Percentiles rank a stretch among this genome's conserved stretches.
Evolutionary conservation across 225 moss, liverwort and hornwort species (phyloP).

Genomic region (Lunularia cruciata): DNA sequence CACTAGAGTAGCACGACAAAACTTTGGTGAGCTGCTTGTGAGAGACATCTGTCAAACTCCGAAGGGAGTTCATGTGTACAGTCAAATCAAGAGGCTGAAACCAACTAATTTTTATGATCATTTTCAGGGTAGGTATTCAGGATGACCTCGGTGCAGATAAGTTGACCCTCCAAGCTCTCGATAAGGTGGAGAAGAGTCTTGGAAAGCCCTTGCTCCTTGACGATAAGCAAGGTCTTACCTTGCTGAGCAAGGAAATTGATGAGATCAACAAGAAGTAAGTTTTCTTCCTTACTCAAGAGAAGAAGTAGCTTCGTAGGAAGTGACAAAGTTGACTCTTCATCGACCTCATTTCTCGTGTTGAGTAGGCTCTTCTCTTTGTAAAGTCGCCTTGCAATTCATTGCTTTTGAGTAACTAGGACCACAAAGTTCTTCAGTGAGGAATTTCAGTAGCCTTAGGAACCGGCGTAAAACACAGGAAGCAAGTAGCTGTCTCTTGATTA

Average conservation of each 20-base stretch:
- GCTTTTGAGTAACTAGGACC: too few relatives aligned
- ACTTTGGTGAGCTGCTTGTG: background rate
- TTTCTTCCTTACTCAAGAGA: too few relatives aligned
- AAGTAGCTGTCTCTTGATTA: too few relatives aligned
- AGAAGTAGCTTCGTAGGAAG: too few relatives aligned
- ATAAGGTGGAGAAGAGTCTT: slow-evolving; percentile 88
- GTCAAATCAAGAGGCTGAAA: background rate
- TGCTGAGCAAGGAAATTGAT: slow-evolving; percentile 80
- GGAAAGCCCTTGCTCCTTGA: slow-evolving; percentile 73
- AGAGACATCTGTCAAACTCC: background rate
- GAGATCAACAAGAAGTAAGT: slow-evolving; percentile 79
- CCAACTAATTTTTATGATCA: background rate
- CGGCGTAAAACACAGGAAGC: too few relatives aligned
- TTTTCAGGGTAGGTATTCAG: slow-evolving; percentile 66
- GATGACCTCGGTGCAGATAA: slow-evolving; percentile 83
- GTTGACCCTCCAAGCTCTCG: slow-evolving; percentile 66
- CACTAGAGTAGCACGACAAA: too few relatives aligned
- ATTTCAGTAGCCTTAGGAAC: too few relatives aligned
- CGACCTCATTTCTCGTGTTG: too few relatives aligned
- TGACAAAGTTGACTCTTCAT: background rate
- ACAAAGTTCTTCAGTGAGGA: too few relatives aligned
- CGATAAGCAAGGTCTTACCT: slow-evolving; percentile 63
- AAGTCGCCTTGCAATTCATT: too few relatives aligned
- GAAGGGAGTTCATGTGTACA: background rate
- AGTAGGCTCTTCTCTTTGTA: too few relatives aligned